Evolutionary conservation across 352 stramenopile species (phyloP).

Genomic region (Globisporangium sylvaticum): DNA sequence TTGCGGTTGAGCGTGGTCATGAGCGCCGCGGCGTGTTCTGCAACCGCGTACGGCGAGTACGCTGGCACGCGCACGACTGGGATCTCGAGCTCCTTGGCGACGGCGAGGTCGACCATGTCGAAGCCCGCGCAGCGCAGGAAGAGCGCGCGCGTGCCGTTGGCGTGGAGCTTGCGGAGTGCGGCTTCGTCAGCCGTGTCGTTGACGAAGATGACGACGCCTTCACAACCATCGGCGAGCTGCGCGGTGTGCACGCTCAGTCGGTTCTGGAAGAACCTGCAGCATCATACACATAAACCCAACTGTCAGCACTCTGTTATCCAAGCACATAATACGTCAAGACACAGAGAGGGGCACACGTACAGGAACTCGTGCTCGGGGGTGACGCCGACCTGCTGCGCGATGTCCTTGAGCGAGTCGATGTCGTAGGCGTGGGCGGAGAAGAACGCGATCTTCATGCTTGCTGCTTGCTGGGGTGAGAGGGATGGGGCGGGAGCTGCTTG

Average conservation of each 20-base stretch:
- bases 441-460: conserved; percentile 67
- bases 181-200: conserved; percentile 74
- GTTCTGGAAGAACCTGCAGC: conserved; percentile 45
- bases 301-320: too few relatives aligned
- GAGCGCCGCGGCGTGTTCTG: not conserved
- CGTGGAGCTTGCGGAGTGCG: conserved; percentile 49
- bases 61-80: not conserved
- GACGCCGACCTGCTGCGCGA: conserved; percentile 40
- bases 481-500: too few relatives aligned
- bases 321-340: not conserved
- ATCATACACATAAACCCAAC: too few relatives aligned
- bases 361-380: conserved; percentile 43
- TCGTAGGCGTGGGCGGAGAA: conserved; percentile 78
- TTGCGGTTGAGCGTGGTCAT: not conserved
- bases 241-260: conserved; percentile 49
- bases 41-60: not conserved
- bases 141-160: conserved; percentile 50
- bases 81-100: not conserved
- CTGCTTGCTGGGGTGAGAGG: too few relatives aligned
- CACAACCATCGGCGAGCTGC: conserved; percentile 47
- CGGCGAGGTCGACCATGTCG: not conserved
- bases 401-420: conserved; percentile 49
- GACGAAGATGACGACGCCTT: conserved; percentile 81
- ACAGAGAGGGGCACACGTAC: conserved; percentile 22
- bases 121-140: conserved; percentile 72